phyloP scores from a whole-genome alignment of 257 asterid genomes.

The Nicotiana undulata region DNA sequence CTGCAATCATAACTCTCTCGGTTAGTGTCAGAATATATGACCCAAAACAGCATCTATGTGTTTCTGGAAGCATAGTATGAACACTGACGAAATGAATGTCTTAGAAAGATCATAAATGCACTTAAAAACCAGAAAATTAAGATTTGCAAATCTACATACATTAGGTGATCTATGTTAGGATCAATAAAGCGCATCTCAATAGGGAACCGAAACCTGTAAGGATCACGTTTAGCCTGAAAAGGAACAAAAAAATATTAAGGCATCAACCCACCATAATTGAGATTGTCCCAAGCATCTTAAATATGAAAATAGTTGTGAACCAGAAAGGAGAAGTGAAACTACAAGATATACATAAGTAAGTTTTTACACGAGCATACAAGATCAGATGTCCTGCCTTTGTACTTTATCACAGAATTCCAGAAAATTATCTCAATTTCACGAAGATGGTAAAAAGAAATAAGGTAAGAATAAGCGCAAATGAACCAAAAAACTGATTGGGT shows the following conservation, averaged over 20 bases:
- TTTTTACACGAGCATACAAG: neutral
- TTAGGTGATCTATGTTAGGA: slow-evolving; percentile 87
- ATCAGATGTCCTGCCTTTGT: neutral
- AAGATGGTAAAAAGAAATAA: neutral
- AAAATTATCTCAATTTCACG: neutral
- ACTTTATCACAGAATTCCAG: neutral
- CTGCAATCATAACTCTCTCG: slow-evolving; percentile 36
- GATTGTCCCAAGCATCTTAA: neutral
- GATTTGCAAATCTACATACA: slow-evolving; percentile 40
- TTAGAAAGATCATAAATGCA: neutral
- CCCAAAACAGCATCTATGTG: neutral
- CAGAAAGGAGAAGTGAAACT: slow-evolving; percentile 1
- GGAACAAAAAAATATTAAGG: neutral
- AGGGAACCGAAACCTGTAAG: slow-evolving; percentile 90
- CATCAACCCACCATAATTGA: slow-evolving; percentile 1
- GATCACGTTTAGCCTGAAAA: slow-evolving; percentile 94
- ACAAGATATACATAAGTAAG: neutral
- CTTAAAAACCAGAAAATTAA: slow-evolving; percentile 1
- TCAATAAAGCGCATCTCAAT: slow-evolving; percentile 87
- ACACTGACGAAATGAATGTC: neutral
- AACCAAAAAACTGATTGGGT: neutral
- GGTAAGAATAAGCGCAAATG: neutral
- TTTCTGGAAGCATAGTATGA: neutral
- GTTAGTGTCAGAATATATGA: neutral
- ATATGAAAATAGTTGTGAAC: neutral